phyloP scores from a whole-genome alignment of 2,329 filamentous ascomycete species.

The Ophiostoma perfectum region DNA sequence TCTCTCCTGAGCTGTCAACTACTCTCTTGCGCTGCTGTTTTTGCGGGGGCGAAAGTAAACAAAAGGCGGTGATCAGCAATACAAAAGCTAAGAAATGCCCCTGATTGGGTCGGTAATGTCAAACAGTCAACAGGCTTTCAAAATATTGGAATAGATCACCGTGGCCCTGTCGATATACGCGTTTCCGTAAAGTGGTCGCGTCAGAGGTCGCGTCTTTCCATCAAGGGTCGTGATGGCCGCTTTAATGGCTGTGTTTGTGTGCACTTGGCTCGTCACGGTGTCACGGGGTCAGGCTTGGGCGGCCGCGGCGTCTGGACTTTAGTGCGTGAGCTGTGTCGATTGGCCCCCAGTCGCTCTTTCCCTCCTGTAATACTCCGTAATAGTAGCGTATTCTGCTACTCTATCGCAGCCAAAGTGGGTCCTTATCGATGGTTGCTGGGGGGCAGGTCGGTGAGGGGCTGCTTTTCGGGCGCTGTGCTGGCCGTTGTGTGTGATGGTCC shows the following conservation, averaged over 20 bases:
- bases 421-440: constrained; percentile 21
- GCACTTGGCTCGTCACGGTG: constrained; percentile 1
- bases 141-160: not conserved
- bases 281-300: not conserved
- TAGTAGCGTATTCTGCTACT: not conserved
- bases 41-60: not conserved
- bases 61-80: not conserved
- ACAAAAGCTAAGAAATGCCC: not conserved
- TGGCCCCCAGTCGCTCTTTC: not conserved
- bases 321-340: not conserved
- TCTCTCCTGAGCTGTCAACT: not conserved
- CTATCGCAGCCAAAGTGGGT: not conserved
- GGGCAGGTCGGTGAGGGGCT: constrained; percentile 17
- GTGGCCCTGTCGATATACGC: not conserved
- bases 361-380: too few species aligned
- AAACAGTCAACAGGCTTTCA: too few species aligned
- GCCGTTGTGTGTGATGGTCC: constrained; percentile 1
- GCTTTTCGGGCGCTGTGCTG: constrained; percentile 9
- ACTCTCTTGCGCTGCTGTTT: not conserved
- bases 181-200: constrained; percentile 1
- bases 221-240: not conserved
- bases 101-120: too few species aligned
- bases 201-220: not conserved
- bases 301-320: not conserved
- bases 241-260: not conserved